Percentiles rank a stretch among this genome's conserved stretches.
Conservation (phyloP, 2,329 filamentous ascomycete genomes). For the Akanthomyces uredinophilus region DNA sequence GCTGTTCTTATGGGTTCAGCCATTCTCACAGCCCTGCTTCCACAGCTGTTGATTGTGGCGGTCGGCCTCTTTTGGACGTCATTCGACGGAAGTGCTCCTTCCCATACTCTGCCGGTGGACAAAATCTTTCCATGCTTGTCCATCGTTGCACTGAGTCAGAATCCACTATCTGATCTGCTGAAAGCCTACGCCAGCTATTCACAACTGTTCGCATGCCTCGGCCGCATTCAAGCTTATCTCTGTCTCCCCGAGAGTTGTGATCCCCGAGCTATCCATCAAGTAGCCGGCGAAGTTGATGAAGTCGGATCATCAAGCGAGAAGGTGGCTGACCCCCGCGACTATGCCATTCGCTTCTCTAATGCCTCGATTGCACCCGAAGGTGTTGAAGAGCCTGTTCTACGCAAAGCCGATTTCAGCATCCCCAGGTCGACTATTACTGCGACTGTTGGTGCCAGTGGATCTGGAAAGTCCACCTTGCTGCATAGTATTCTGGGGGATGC, state of each 20-base stretch:
- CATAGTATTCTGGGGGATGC: neutral
- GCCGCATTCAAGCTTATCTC: neutral
- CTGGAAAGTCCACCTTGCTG: constrained; percentile 3
- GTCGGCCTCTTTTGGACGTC: no score
- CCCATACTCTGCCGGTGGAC: no score
- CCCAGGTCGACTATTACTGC: neutral
- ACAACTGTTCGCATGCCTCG: neutral
- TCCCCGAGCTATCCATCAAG: neutral
- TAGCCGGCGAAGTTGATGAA: neutral
- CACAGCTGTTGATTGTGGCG: no score
- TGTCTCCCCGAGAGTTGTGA: neutral
- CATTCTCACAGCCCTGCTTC: no score
- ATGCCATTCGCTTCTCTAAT: neutral
- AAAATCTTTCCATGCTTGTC: no score
- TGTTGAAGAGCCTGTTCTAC: neutral
- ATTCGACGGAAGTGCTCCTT: no score
- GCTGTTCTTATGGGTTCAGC: no score
- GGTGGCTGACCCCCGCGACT: neutral
- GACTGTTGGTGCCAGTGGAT: neutral
- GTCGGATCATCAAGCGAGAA: neutral
- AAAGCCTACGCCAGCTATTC: neutral
- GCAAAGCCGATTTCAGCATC: neutral
- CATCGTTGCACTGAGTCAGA: no score
- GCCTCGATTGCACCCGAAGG: neutral
- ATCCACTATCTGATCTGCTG: neutral